Conservation (phyloP, 345 rosid species). For the Cochlearia excelsa region DNA sequence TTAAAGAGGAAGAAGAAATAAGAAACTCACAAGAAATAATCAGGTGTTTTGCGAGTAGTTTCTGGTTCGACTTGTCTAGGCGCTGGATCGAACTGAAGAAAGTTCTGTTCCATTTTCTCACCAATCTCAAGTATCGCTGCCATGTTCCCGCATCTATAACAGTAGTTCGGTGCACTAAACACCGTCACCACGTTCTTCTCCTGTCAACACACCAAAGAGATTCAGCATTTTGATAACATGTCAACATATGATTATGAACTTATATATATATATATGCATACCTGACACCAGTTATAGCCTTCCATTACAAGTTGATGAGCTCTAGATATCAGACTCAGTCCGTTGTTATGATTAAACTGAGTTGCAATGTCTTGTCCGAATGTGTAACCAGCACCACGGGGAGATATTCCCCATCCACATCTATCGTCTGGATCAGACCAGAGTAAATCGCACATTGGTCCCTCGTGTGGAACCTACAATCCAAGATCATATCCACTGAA, state of each 20-base stretch:
- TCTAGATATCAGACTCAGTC: conserved; percentile 79
- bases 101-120: conserved; percentile 40
- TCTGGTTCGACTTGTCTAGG: conserved; percentile 42
- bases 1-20: neutral
- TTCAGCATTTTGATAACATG: conserved; percentile 6
- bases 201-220: conserved; percentile 20
- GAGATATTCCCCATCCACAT: conserved; percentile 99
- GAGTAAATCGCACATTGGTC: conserved; percentile 97
- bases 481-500: conserved; percentile 1
- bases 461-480: conserved; percentile 93
- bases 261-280: neutral
- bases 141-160: conserved; percentile 44
- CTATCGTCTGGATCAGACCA: conserved; percentile 99
- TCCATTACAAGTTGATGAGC: conserved; percentile 44
- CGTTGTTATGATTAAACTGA: conserved; percentile 86
- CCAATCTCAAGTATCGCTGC: conserved; percentile 41
- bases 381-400: conserved; percentile 99
- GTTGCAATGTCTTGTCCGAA: conserved; percentile 94
- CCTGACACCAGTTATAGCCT: conserved; percentile 42
- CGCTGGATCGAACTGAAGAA: conserved; percentile 42
- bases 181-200: conserved; percentile 41
- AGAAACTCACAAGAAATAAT: conserved; percentile 40
- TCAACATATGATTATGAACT: neutral
- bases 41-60: conserved; percentile 40
- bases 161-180: conserved; percentile 43